Evolutionary conservation across 208 protist genomes (phyloP), one percentile per base, ranked within the genome.

Genomic region (Trichomonas vaginalis): DNA sequence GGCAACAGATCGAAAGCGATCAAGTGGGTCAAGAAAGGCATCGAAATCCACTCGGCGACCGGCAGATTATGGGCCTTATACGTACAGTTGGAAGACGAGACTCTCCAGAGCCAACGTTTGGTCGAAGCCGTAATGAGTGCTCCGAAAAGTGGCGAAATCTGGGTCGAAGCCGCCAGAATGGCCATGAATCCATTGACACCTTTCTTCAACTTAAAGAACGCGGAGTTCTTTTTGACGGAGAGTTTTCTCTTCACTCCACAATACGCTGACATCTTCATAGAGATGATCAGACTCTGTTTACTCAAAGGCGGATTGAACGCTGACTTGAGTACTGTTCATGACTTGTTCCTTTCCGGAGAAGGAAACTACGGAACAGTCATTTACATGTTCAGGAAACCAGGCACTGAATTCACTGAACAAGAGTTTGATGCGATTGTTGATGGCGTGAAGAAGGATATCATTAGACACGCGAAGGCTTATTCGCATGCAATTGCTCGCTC

Each of bases 251-350:
- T 98, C 96, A 98, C 98, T 62, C 98, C 98, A 35, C 98, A 98
- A 96, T 98, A 98, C 96, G 98, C 97, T 87, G 98, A 98, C 88
- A 98, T 98, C 32, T 98, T 98, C 87, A 97, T 98, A 39, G 98
- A 98, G 96, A 96, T 97, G 88, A 80, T 98, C 0, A 35, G 97
- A 39, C 96, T 98, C 27, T 96, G 97, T 21, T 9, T 95, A 35
- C 88, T 90, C 17, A 27, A 92, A 32, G 86, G 48, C 37, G 86
- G 86, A 48, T 39, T 92, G 12, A 51, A 48, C 15, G 12, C 45
- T 10, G 27, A 92, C 17, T 39, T 92, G 27, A 45, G 46, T 39
- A 92, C 12, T 39, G n/a, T 92, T 15, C 86, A 45, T 39, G 45
- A 51, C 42, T 32, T 92, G 0, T 92, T 92, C 45, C 17, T 92